These are phyloP conservation scores for Pyrus communis DNA, from an alignment of 306 rosid genomes.

Conservation along the genomic window DNA sequence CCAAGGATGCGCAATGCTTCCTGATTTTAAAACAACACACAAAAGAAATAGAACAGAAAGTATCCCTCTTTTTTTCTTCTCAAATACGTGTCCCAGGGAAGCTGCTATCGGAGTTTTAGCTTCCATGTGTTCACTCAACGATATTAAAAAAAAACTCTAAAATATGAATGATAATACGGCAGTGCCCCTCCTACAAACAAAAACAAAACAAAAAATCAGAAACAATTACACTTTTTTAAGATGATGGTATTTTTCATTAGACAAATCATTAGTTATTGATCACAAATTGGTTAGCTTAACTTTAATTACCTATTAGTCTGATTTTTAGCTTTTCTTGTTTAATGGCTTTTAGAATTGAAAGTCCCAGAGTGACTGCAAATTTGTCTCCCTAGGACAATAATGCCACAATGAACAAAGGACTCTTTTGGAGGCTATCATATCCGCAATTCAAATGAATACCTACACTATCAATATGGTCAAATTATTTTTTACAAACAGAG, in stretches of 20 bases:
- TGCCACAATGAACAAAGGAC: slow-evolving; percentile 70
- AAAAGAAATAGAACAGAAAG: no score
- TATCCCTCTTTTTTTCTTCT: no score
- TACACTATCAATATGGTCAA: slow-evolving; percentile 52
- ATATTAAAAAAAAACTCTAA: no score
- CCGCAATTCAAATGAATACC: slow-evolving; percentile 29
- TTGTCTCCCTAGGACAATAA: slow-evolving; percentile 82
- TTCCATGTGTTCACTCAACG: no score
- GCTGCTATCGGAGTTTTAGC: no score
- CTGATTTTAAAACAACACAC: no score
- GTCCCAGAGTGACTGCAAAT: slow-evolving; percentile 66
- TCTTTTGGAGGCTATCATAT: slow-evolving; percentile 46
- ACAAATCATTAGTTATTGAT: background rate
- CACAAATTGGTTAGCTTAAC: background rate
- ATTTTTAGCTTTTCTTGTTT: slow-evolving; percentile 44
- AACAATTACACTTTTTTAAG: background rate
- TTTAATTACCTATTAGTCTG: slow-evolving; percentile 49
- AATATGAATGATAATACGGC: background rate
- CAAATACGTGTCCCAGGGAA: no score
- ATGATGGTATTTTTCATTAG: background rate
- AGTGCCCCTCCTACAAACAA: slow-evolving; percentile 67
- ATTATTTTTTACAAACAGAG: slow-evolving; percentile 55
- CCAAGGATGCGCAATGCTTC: no score
- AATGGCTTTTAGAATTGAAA: slow-evolving; percentile 55
- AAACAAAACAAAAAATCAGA: background rate